Base-by-base conservation (phyloP, 2,329 filamentous ascomycete species). In the Alternaria brassicae region DNA sequence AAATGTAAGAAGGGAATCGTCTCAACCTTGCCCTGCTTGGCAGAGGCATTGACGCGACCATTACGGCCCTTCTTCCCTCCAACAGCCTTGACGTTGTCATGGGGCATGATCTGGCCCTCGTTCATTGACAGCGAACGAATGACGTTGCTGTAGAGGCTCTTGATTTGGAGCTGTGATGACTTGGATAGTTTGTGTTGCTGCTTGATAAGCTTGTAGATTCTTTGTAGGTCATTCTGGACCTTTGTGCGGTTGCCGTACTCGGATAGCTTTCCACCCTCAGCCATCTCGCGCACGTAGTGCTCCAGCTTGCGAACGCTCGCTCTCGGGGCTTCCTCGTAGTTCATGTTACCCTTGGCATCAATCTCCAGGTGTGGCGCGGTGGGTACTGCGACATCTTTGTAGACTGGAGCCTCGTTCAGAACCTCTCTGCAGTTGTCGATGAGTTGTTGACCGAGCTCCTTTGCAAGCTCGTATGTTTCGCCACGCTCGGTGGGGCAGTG, bases 391-490 rank as follows among this genome's bases (percentile, higher is more conserved):
- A 99, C 95, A 78, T 99, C 95, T 83, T 98, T 99, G 85, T 95
- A 99, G 30, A 93, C 91, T 4, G 95, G 95, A 15, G 93, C 83
- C 45, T 89, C 85, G 54, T 90, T 85, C 55, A 99, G 83, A 17
- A 97, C 93, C 27, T 99, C 95, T 77, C 91, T 93, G 84, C 95
- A 98, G 83, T 99, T 99, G 78, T 97, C 92, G 69, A 99, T 96
- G 54, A 99, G 89, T 81, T 96, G 91, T 74, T 91, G 85, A 34
- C 92, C 94, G 23, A 99, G 90, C 79, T 95, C 89, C 82, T 99
- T 97, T 41, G 95, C 95, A n/a, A 99, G 88, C 81, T 95, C 87
- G 81, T 99, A 99, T 1, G 95, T 99, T 82, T 99, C 95, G 59
- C 95, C 95, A 50, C 94, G 90, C 75, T 99, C 93, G 0, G 93